Percentiles rank a stretch among this genome's conserved stretches.
Evolutionary conservation across 2,329 filamentous ascomycete species (phyloP).

Genomic region (Penicillium sp.): DNA sequence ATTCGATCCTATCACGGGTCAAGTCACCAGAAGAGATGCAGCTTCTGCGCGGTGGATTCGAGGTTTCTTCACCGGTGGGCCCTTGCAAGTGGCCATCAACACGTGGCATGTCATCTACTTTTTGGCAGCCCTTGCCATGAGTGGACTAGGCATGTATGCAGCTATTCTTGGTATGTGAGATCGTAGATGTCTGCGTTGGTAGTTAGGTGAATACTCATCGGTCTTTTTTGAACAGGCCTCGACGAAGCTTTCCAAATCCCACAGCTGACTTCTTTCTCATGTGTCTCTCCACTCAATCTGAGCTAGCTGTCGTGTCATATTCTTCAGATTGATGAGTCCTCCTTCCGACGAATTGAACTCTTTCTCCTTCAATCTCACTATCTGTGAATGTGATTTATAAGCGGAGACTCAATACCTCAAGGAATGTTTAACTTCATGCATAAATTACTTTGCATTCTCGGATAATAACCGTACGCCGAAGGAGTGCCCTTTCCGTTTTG

Average conservation of each 20-base stretch:
- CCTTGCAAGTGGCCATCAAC: conserved; percentile 19
- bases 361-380: too few species aligned
- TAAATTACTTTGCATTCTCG: too few species aligned
- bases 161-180: conserved; percentile 17
- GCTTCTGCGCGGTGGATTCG: conserved; percentile 12
- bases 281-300: conserved; percentile 25
- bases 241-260: conserved; percentile 25
- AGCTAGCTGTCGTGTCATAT: neutral
- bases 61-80: conserved; percentile 21
- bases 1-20: conserved; percentile 15
- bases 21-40: conserved; percentile 8
- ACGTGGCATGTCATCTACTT: conserved; percentile 23
- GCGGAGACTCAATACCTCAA: too few species aligned
- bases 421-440: too few species aligned
- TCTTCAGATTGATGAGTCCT: too few species aligned
- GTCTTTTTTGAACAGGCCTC: conserved; percentile 7
- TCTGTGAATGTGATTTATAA: too few species aligned
- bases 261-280: conserved; percentile 27
- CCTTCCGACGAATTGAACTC: too few species aligned
- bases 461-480: too few species aligned
- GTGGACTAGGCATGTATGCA: conserved; percentile 23
- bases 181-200: too few species aligned
- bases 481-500: too few species aligned
- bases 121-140: conserved; percentile 20
- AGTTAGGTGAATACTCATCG: too few species aligned